Evolutionary conservation across 2,329 filamentous ascomycete genomes (phyloP).

Genomic region (Penicillium sp.): DNA sequence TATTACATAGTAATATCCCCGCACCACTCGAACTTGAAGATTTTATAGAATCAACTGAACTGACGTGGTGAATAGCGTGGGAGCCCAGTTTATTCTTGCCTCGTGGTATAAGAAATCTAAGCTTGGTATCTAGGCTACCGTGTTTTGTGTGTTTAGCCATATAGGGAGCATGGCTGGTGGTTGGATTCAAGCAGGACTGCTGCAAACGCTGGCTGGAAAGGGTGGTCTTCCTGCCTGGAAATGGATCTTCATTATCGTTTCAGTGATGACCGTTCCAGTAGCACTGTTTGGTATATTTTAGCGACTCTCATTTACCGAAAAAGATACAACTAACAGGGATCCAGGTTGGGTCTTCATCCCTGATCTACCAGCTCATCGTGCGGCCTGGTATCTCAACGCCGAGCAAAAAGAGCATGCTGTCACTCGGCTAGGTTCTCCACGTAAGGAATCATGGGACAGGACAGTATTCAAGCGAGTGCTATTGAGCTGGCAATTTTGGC

Average conservation of each 20-base stretch:
- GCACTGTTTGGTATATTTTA: constrained; percentile 52
- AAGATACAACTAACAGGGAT: neutral
- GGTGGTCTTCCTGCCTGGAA: constrained; percentile 50
- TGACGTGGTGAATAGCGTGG: constrained; percentile 38
- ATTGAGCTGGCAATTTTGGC: constrained; percentile 55
- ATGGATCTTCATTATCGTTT: constrained; percentile 54
- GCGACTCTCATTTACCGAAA: neutral
- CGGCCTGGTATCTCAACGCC: constrained; percentile 48
- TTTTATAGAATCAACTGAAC: neutral
- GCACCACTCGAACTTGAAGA: too few species aligned
- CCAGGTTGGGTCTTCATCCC: constrained; percentile 55
- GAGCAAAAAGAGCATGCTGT: constrained; percentile 46
- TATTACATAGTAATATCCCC: constrained; percentile 50
- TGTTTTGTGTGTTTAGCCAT: constrained; percentile 51
- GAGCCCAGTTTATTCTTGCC: constrained; percentile 54
- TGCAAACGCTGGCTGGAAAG: constrained; percentile 45
- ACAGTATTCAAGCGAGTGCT: constrained; percentile 44
- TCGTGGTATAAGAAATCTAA: constrained; percentile 55
- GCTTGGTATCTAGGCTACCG: constrained; percentile 44
- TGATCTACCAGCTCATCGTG: constrained; percentile 50
- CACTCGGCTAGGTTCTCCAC: constrained; percentile 43
- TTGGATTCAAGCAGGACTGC: constrained; percentile 53
- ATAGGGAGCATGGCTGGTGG: constrained; percentile 54
- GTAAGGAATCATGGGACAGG: constrained; percentile 36
- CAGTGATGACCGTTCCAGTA: constrained; percentile 51